Evolutionary conservation across 2,329 filamentous ascomycete species (phyloP).

Genomic region (Neonectria hederae): DNA sequence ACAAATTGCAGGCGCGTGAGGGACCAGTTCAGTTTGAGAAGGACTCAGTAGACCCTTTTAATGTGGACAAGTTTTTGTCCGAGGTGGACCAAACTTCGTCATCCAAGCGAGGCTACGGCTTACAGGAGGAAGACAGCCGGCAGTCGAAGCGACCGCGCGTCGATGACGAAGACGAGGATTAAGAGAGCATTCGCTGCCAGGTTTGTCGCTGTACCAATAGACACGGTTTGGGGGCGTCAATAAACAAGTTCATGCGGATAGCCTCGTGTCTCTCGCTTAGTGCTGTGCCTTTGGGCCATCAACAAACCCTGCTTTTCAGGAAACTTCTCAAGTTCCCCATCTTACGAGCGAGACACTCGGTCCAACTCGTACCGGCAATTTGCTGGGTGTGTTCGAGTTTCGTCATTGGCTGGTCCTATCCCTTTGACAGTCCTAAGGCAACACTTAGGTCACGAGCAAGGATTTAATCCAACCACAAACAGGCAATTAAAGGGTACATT

Average conservation of each 20-base stretch:
- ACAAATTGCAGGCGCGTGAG: conserved; percentile 69
- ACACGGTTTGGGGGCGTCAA: conserved; percentile 35
- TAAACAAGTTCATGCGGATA: conserved; percentile 23
- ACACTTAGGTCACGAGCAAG: too few relatives aligned
- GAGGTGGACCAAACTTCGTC: conserved; percentile 74
- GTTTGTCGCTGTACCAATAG: conserved; percentile 37
- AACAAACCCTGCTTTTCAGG: background rate
- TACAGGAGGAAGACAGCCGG: conserved; percentile 71
- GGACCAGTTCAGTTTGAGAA: conserved; percentile 98
- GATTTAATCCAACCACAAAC: too few relatives aligned
- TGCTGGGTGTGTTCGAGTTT: background rate
- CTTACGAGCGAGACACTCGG: background rate
- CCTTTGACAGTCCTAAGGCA: too few relatives aligned
- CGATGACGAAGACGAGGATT: conserved; percentile 70
- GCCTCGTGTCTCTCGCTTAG: background rate
- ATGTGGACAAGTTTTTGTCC: conserved; percentile 91
- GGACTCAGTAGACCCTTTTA: conserved; percentile 85
- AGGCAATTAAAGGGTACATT: too few relatives aligned
- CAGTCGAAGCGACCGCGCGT: conserved; percentile 79
- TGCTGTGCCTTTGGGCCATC: background rate
- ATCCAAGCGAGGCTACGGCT: conserved; percentile 78
- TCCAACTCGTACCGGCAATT: background rate
- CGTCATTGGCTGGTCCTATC: conserved; percentile 20
- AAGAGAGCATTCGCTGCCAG: conserved; percentile 20
- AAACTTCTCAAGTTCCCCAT: background rate